phyloP scores from a whole-genome alignment of 2,329 filamentous ascomycete genomes.

The Pyrenophora seminiperda region DNA sequence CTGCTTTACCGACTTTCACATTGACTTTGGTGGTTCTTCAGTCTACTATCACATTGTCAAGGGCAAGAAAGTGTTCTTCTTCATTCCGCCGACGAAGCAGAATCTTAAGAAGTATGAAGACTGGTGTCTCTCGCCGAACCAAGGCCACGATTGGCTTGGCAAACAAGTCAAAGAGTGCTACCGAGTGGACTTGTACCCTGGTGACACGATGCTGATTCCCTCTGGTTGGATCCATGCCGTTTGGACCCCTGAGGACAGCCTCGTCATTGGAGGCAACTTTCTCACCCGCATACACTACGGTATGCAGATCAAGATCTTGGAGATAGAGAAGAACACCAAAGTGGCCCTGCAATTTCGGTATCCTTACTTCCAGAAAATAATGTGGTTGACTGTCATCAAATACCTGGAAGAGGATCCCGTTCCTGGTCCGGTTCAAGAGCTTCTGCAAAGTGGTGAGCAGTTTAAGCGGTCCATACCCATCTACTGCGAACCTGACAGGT shows the following conservation, averaged over 20 bases:
- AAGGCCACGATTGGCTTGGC: slow-evolving; percentile 69
- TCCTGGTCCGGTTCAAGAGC: slow-evolving; percentile 60
- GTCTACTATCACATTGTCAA: slow-evolving; percentile 73
- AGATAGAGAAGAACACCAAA: slow-evolving; percentile 70
- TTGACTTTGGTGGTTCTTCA: slow-evolving; percentile 73
- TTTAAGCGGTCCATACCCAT: slow-evolving; percentile 62
- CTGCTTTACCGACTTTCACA: slow-evolving; percentile 74
- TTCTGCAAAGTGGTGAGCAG: slow-evolving; percentile 61
- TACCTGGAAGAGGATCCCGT: slow-evolving; percentile 69
- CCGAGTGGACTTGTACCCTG: slow-evolving; percentile 67
- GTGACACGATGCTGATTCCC: slow-evolving; percentile 73
- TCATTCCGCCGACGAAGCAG: slow-evolving; percentile 70
- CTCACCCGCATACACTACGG: slow-evolving; percentile 68
- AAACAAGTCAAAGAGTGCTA: slow-evolving; percentile 70
- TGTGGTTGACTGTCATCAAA: slow-evolving; percentile 69
- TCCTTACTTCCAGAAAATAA: slow-evolving; percentile 70
- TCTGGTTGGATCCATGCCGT: slow-evolving; percentile 75
- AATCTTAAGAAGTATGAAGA: slow-evolving; percentile 73
- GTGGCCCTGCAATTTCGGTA: slow-evolving; percentile 70
- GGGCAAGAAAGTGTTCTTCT: slow-evolving; percentile 73
- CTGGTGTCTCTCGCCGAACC: slow-evolving; percentile 70
- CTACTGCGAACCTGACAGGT: slow-evolving; percentile 63
- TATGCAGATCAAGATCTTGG: slow-evolving; percentile 68
- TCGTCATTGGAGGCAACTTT: slow-evolving; percentile 75
- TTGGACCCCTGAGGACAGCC: slow-evolving; percentile 71